Percentiles rank a stretch among this genome's conserved stretches.
Evolutionary conservation across 1,284 basidiomycete species (phyloP).

Genomic region (Pseudomicrostroma phylloplanum): DNA sequence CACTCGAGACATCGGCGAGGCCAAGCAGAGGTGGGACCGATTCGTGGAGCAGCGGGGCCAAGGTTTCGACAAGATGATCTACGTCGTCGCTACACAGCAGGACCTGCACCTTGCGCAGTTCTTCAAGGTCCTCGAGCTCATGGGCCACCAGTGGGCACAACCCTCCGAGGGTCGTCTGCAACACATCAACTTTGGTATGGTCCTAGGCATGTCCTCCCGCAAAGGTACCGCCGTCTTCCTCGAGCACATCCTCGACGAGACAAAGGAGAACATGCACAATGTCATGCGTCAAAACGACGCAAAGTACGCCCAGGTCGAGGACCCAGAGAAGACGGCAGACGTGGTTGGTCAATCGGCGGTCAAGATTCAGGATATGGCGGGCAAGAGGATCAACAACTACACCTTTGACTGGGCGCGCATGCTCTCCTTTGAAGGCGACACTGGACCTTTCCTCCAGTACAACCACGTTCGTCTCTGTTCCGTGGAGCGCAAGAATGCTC

Average conservation of each 20-base stretch:
- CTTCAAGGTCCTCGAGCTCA: conserved; percentile 87
- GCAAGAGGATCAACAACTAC: conserved; percentile 96
- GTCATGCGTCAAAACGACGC: conserved; percentile 92
- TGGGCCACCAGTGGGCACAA: conserved; percentile 78
- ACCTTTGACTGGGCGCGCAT: conserved; percentile 90
- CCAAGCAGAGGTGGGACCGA: conserved; percentile 82
- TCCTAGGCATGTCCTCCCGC: conserved; percentile 94
- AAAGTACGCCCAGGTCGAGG: conserved; percentile 82
- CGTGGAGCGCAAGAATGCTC: conserved; percentile 81
- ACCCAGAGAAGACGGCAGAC: conserved; percentile 73
- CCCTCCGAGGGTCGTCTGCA: conserved; percentile 57
- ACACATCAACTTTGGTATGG: conserved; percentile 87
- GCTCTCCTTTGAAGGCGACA: conserved; percentile 94
- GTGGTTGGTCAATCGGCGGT: conserved; percentile 93
- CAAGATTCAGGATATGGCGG: conserved; percentile 97
- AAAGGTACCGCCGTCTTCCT: conserved; percentile 95
- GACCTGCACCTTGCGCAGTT: conserved; percentile 87
- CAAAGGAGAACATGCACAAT: conserved; percentile 85
- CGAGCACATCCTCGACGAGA: conserved; percentile 86
- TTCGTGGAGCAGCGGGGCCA: conserved; percentile 57
- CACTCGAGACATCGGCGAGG: conserved; percentile 93
- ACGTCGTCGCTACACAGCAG: conserved; percentile 90
- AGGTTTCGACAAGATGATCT: conserved; percentile 95
- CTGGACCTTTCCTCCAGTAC: conserved; percentile 66
- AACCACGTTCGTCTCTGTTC: conserved; percentile 87